Evolutionary conservation across 768 basidiomycete genomes (phyloP), one percentile per base, ranked within the genome.

Genomic region (Hygrocybe punicea): DNA sequence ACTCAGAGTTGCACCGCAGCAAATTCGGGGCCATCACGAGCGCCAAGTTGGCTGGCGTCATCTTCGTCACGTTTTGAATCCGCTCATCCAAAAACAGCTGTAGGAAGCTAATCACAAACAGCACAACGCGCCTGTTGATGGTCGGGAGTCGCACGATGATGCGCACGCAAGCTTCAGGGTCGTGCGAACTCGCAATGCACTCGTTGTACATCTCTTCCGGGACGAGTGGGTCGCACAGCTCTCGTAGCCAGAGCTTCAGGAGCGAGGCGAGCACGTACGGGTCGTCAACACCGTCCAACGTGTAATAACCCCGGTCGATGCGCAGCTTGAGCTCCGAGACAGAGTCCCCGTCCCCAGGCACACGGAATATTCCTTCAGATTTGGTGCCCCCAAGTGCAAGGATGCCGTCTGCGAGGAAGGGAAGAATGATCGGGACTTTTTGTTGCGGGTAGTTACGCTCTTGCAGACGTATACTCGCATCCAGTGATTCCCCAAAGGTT

Each of bases 21-120:
- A 97, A 70, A 71, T 96, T 96, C 7, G 93, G 93, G 1, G 93
- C 91, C 86, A 97, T 89, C 17, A 97, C 91, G 14, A 95, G 74
- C 8, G 93, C 91, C 59, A 96, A 73, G 69, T 93, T 94, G 36
- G 85, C 85, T 10, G 89, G 82, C 3, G 91, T 95, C 93, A 95
- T 96, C 73, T 95, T 93, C 40, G 91, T 93, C 46, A 78, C 71
- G 11, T 69, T 74, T 60, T 90, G 82, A 17, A 89, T 84, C 61
- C 82, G 81, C 42, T 91, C 87, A 48, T 89, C 86, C 51, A 93
- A 71, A 75, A 97, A 97, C 52, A 92, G 73, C 75, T 96, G 93
- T 50, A 95, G 71, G 73, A 97, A 96, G 74, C 89, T 93, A 70
- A 97, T 78, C 23, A 94, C 82, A 68, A 95, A 96, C 53, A 94